Evolutionary conservation across 106 monocot species (phyloP), one percentile per base, ranked within the genome.

Genomic region (Dioscorea alata): DNA sequence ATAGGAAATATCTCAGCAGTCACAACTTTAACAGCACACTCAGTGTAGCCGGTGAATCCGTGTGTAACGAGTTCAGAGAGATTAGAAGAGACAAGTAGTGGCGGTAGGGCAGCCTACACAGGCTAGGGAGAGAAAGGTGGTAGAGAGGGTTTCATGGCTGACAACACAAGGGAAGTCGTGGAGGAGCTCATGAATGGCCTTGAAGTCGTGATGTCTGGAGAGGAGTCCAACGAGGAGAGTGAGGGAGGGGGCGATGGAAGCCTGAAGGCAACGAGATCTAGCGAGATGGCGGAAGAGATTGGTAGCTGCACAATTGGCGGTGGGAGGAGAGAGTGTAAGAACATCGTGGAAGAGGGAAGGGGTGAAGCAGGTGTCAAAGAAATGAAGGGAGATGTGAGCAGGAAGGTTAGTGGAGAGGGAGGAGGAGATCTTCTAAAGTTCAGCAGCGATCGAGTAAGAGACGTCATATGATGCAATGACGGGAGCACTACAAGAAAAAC

Each of bases 141-240:
- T 74, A 67, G 60, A 49, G 76, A 84, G 23, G 69, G 89, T 71
- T 16, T 70, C 71, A 61, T 63, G 67, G 5, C 91, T 91, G 9
- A 60, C 59, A 19, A 68, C 57, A 57, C 18, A 25, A 59, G 68
- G 77, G 82, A 71, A 89, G 63, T 91, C 84, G 52, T 73, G 63
- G 73, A 97, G 75, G 57, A 97, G 73, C 12, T 69, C 61, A 23
- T 60, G 28, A 33, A 85, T 34, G 60, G 92, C 74, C 60, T 78
- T 78, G 84, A 97, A 97, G 64, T 97, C 86, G 25, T 79, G 69
- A 66, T 75, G 77, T 60, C 92, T 80, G 72, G 82, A 84, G 72
- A 97, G 80, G 74, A 78, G 86, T 63, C 78, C 61, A 66, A 89
- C 74, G 54, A 97, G 64, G 51, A 74, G 74, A 15, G 89, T 72